A percentile compares a stretch with the other conserved stretches of the same genome.
Conservation (phyloP, 2,329 filamentous ascomycete species). For the Dactylellina sp. region DNA sequence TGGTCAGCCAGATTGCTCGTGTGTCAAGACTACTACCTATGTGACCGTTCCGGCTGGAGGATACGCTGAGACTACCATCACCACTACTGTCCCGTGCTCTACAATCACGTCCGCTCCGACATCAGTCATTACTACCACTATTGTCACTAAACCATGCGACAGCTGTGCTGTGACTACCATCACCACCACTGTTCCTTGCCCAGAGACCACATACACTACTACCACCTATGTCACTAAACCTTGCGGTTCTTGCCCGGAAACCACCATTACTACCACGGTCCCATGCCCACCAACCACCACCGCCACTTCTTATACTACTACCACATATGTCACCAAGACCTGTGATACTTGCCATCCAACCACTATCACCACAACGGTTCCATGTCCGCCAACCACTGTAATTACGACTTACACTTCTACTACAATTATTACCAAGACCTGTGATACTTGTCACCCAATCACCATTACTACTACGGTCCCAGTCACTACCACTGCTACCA, state of each 20-base stretch:
- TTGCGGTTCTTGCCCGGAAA: conserved; percentile 16
- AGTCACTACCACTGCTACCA: neutral
- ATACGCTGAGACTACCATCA: conserved; percentile 4
- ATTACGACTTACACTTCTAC: conserved; percentile 1
- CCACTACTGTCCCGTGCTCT: conserved; percentile 3
- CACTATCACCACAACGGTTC: conserved; percentile 11
- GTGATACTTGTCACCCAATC: conserved; percentile 25
- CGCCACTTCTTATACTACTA: conserved; percentile 2
- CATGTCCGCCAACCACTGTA: neutral
- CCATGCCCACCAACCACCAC: conserved; percentile 16
- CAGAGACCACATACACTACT: neutral
- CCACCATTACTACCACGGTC: conserved; percentile 27
- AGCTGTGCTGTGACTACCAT: conserved; percentile 1
- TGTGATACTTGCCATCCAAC: neutral
- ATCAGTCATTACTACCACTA: neutral
- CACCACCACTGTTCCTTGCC: conserved; percentile 11
- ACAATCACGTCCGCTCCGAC: neutral
- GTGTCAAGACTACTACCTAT: neutral
- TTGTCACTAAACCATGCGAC: conserved; percentile 8
- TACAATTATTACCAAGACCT: conserved; percentile 22
- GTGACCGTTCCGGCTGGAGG: neutral
- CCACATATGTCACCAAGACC: conserved; percentile 8
- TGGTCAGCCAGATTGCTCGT: conserved; percentile 4
- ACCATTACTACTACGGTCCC: conserved; percentile 33
- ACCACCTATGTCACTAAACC: conserved; percentile 32